Percentiles rank a stretch among this genome's conserved stretches.
These are phyloP conservation scores for Teunomyces stri DNA, from an alignment of 805 yeast genomes.

Conservation along the genomic window DNA sequence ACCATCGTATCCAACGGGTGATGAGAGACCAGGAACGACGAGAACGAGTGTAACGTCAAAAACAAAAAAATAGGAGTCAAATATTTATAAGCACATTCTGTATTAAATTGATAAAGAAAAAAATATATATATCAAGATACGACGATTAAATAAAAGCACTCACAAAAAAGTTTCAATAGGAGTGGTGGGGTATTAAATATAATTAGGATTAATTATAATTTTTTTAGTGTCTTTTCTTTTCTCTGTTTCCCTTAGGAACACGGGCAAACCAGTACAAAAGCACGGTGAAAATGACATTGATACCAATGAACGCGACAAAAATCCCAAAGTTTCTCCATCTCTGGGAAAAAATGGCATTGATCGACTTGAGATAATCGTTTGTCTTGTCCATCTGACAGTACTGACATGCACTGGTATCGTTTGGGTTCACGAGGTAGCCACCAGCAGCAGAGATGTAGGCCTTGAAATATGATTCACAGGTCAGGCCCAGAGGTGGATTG, in stretches of 20 bases:
- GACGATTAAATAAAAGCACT: background rate
- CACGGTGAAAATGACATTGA: conserved; percentile 32
- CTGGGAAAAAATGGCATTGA: conserved; percentile 43
- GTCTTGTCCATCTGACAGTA: conserved; percentile 55
- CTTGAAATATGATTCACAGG: conserved; percentile 59
- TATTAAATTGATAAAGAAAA: background rate
- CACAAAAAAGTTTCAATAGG: background rate
- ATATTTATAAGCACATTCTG: background rate
- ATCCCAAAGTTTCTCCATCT: conserved; percentile 71
- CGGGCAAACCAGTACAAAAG: conserved; percentile 61
- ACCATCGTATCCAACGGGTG: background rate
- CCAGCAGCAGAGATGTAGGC: conserved; percentile 37
- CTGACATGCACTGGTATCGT: conserved; percentile 47
- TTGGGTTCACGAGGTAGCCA: conserved; percentile 60
- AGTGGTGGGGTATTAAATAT: background rate
- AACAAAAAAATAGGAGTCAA: background rate
- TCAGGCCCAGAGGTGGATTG: conserved; percentile 51
- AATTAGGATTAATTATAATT: background rate
- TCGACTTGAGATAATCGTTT: conserved; percentile 52
- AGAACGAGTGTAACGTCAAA: background rate
- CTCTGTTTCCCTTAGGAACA: conserved; percentile 64
- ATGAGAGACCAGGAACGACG: background rate
- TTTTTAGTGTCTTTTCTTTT: conserved; percentile 11
- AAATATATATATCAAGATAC: background rate
- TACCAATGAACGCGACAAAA: conserved; percentile 34